Conservation (phyloP, 805 yeast genomes). For the Candida sonorensis region DNA sequence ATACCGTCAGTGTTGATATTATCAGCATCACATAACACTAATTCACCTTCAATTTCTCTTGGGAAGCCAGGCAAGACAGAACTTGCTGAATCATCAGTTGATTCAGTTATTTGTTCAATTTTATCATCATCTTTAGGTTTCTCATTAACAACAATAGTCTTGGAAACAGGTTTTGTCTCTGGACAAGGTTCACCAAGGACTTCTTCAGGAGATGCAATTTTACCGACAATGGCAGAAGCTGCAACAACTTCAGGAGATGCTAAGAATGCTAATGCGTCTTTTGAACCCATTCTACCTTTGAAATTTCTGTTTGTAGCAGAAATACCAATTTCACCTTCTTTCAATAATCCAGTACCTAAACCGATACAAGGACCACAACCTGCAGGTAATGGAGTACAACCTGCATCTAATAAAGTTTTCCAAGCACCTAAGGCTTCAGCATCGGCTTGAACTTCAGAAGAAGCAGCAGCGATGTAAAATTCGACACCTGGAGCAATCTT, state of each 20-base stretch:
- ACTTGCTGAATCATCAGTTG: slow-evolving; percentile 38
- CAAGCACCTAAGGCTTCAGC: slow-evolving; percentile 92
- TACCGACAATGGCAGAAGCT: slow-evolving; percentile 94
- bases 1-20: slow-evolving; percentile 97
- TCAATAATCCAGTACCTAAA: slow-evolving; percentile 84
- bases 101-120: slow-evolving; percentile 25
- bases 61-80: slow-evolving; percentile 91
- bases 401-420: slow-evolving; percentile 84
- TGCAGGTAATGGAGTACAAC: slow-evolving; percentile 92
- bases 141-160: slow-evolving; percentile 29
- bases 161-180: slow-evolving; percentile 41
- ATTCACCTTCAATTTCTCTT: slow-evolving; percentile 78
- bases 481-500: slow-evolving; percentile 87
- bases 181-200: slow-evolving; percentile 53
- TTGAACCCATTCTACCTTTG: slow-evolving; percentile 99
- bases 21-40: slow-evolving; percentile 94
- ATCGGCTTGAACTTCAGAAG: slow-evolving; percentile 85
- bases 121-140: slow-evolving; percentile 17
- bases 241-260: slow-evolving; percentile 99
- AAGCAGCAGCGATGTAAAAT: slow-evolving; percentile 96
- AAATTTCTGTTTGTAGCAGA: slow-evolving; percentile 98
- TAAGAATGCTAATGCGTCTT: slow-evolving; percentile 90
- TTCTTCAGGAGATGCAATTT: slow-evolving; percentile 89
- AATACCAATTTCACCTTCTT: slow-evolving; percentile 97
- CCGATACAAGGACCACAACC: slow-evolving; percentile 99